These are phyloP conservation scores for Cadophora gregata DNA, from an alignment of 2,329 filamentous ascomycete genomes.

Conservation along the genomic window DNA sequence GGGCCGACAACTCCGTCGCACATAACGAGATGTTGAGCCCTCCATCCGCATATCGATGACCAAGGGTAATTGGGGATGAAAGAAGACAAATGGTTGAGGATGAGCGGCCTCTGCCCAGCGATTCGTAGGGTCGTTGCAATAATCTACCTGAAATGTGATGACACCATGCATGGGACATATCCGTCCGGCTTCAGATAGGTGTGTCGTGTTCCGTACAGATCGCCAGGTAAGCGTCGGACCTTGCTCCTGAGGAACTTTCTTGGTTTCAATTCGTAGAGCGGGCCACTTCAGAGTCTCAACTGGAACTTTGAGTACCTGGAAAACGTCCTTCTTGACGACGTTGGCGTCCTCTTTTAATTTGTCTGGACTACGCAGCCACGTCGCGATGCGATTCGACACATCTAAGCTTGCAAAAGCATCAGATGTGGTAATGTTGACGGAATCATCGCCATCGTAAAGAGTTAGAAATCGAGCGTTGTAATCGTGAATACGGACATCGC, in stretches of 20 bases:
- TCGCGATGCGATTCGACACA: conserved; percentile 75
- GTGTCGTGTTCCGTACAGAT: conserved; percentile 57
- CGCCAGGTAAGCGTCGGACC: conserved; percentile 70
- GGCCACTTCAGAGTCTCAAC: conserved; percentile 40
- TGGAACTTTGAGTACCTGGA: conserved; percentile 55
- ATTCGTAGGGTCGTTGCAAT: conserved; percentile 69
- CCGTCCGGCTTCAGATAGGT: conserved; percentile 45
- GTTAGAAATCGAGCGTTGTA: conserved; percentile 66
- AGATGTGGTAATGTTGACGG: conserved; percentile 59
- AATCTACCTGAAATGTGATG: conserved; percentile 75
- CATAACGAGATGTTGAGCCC: conserved; percentile 84
- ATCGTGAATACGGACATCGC: conserved; percentile 68
- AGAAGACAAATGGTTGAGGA: conserved; percentile 78
- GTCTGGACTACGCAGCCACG: conserved; percentile 79
- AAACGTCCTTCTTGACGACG: conserved; percentile 69
- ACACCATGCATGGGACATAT: conserved; percentile 78
- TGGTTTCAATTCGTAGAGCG: conserved; percentile 41
- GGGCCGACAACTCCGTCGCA: conserved; percentile 89
- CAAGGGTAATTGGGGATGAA: conserved; percentile 85
- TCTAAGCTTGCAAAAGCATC: conserved; percentile 81
- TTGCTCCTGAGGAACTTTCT: conserved; percentile 32
- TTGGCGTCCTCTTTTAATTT: conserved; percentile 72
- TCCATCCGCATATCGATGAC: conserved; percentile 92
- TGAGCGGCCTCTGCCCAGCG: conserved; percentile 70
- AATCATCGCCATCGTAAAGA: conserved; percentile 12